These are phyloP conservation scores for Chytriomyces sp. DNA, from an alignment of 192 early-diverging fungal genomes.

Conservation along the genomic window DNA sequence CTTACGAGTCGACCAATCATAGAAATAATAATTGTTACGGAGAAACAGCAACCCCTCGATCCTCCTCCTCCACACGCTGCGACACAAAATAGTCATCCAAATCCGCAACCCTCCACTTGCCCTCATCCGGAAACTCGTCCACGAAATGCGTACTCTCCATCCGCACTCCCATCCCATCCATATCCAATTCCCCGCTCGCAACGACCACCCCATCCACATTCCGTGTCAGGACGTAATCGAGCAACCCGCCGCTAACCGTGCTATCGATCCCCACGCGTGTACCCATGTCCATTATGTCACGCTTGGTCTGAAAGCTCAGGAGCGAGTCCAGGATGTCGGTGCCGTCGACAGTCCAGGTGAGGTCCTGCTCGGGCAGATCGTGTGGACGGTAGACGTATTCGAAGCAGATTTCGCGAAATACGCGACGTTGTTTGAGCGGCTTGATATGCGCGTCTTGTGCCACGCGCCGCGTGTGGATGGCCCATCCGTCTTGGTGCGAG, in stretches of 20 bases:
- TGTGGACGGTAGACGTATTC: neutral
- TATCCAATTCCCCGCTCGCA: neutral
- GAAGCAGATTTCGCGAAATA: slow-evolving; percentile 3
- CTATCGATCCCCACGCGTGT: neutral
- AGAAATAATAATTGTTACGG: no score
- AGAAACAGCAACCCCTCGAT: no score
- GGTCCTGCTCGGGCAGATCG: neutral
- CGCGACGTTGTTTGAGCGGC: neutral
- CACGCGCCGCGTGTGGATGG: neutral
- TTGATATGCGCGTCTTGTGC: neutral
- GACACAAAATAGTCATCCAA: slow-evolving; percentile 6
- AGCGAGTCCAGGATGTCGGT: neutral
- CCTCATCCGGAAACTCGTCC: slow-evolving; percentile 12
- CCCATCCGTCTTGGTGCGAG: neutral
- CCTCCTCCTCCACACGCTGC: slow-evolving; percentile 19
- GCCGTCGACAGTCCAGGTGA: neutral
- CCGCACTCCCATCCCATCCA: slow-evolving; percentile 15
- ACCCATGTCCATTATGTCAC: neutral
- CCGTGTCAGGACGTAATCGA: neutral
- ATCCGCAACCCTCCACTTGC: slow-evolving; percentile 17
- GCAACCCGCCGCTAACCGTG: neutral
- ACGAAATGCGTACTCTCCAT: slow-evolving; percentile 15
- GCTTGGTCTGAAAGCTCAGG: slow-evolving; percentile 7
- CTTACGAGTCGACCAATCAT: no score
- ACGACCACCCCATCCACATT: neutral